A percentile compares a stretch with the other conserved stretches of the same genome.
phyloP scores from a whole-genome alignment of 106 monocot species.

The Phalaenopsis aphrodite region DNA sequence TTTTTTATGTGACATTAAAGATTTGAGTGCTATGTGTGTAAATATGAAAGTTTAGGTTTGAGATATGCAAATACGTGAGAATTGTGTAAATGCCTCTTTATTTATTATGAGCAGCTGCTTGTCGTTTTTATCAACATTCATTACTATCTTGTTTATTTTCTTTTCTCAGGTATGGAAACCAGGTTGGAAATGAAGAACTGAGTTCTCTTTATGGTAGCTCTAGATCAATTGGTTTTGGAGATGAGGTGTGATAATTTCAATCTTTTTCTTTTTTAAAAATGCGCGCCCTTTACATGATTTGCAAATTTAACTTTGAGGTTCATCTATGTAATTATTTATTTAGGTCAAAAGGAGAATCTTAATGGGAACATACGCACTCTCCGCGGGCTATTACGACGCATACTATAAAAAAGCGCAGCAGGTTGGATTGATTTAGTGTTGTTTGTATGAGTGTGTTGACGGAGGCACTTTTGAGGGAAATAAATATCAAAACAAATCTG shows the following conservation, averaged over 20 bases:
- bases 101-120: neutral
- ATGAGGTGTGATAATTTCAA: slow-evolving; percentile 41
- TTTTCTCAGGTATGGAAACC: slow-evolving; percentile 70
- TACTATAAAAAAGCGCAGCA: slow-evolving; percentile 96
- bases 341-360: slow-evolving; percentile 99
- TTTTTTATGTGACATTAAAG: too few species aligned
- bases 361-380: slow-evolving; percentile 98
- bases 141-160: neutral
- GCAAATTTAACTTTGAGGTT: neutral
- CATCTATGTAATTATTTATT: slow-evolving; percentile 1
- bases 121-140: neutral
- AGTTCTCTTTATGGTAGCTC: slow-evolving; percentile 73
- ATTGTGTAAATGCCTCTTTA: too few species aligned
- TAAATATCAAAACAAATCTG: neutral
- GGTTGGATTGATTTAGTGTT: slow-evolving; percentile 26
- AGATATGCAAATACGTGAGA: too few species aligned
- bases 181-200: slow-evolving; percentile 60
- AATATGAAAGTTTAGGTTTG: too few species aligned
- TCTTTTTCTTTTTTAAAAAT: neutral
- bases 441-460: neutral
- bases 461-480: neutral
- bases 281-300: neutral
- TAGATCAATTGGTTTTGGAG: slow-evolving; percentile 70
- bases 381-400: slow-evolving; percentile 95
- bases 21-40: too few species aligned